A percentile compares a stretch with the other conserved stretches of the same genome.
These are phyloP conservation scores for Tolypocladium paradoxum DNA, from an alignment of 2,329 filamentous ascomycete genomes.

Conservation along the genomic window DNA sequence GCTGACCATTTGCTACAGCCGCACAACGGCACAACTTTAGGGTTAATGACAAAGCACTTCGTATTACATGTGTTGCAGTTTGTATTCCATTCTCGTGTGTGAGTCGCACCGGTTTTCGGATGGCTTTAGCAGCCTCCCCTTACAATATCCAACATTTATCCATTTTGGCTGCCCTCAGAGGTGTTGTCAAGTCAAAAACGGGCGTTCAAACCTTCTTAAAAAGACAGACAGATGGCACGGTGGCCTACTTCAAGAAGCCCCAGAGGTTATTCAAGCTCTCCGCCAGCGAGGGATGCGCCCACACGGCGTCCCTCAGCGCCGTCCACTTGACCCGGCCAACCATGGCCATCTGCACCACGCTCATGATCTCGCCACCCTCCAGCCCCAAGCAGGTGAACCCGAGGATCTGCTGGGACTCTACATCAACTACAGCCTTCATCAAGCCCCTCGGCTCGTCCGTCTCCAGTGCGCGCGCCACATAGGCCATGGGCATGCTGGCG, in stretches of 20 bases:
- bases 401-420: conserved; percentile 35
- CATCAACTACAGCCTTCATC: conserved; percentile 41
- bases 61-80: too few species aligned
- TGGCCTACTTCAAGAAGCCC: conserved; percentile 25
- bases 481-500: conserved; percentile 40
- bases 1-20: too few species aligned
- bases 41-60: too few species aligned
- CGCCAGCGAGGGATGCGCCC: conserved; percentile 38
- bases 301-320: conserved; percentile 33
- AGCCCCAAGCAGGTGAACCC: conserved; percentile 40
- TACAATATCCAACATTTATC: too few species aligned
- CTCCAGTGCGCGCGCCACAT: conserved; percentile 38
- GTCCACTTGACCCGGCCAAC: conserved; percentile 34
- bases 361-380: conserved; percentile 43
- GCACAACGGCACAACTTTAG: too few species aligned
- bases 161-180: too few species aligned
- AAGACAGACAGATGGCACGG: not conserved
- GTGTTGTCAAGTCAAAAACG: not conserved
- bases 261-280: conserved; percentile 42
- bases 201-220: not conserved
- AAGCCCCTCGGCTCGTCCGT: conserved; percentile 39
- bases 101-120: too few species aligned
- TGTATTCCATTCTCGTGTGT: too few species aligned
- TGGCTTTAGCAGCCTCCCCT: too few species aligned
- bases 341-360: conserved; percentile 41